Conservation (phyloP, 1,139 yeast species). For the Magnusiomyces suaveolens region DNA sequence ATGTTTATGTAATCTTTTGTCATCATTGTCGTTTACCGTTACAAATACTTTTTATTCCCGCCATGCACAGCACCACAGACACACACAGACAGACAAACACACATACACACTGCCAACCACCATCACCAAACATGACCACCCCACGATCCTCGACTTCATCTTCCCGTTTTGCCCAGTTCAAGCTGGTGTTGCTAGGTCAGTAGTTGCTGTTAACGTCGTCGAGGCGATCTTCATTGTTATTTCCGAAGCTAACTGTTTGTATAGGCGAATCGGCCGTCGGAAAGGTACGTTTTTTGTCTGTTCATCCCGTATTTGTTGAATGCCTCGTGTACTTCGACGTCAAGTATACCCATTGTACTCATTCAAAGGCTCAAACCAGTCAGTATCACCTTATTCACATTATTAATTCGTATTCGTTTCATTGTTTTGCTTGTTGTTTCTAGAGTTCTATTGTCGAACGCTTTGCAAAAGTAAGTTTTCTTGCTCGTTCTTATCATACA, state of each 20-base stretch:
- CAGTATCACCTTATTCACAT: too few relatives aligned
- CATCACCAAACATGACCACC: constrained; percentile 16
- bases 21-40: too few relatives aligned
- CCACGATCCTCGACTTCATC: constrained; percentile 32
- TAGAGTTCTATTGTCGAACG: constrained; percentile 71
- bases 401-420: too few relatives aligned
- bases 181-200: constrained; percentile 64
- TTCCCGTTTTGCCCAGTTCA: constrained; percentile 53
- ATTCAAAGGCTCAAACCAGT: too few relatives aligned
- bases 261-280: constrained; percentile 94
- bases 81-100: neutral
- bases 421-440: neutral
- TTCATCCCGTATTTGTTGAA: too few relatives aligned
- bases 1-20: neutral
- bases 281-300: constrained; percentile 38
- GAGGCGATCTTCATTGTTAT: neutral
- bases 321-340: too few relatives aligned
- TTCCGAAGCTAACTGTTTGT: neutral
- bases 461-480: constrained; percentile 53
- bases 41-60: too few relatives aligned
- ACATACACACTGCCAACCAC: neutral
- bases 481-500: too few relatives aligned
- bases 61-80: too few relatives aligned
- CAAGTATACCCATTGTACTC: neutral
- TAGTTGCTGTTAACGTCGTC: neutral